These are phyloP conservation scores for Lodderomyces pseudojiufengensis DNA, from an alignment of 1,139 yeast species.

Conservation along the genomic window DNA sequence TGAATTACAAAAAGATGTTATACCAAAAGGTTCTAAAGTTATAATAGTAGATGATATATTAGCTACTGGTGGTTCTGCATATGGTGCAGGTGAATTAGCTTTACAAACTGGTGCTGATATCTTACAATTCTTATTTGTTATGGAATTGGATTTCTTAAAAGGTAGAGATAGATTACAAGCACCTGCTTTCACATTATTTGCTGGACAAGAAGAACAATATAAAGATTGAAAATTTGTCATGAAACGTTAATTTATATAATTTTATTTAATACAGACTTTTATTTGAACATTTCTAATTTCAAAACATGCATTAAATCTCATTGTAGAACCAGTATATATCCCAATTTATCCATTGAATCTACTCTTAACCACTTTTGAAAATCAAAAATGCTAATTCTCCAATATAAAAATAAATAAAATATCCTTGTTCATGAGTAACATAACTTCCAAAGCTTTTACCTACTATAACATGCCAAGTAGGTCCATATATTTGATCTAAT, in stretches of 20 bases:
- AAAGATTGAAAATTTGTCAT: conserved; percentile 1
- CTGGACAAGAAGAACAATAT: conserved; percentile 66
- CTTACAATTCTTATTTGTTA: conserved; percentile 77
- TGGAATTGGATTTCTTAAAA: conserved; percentile 92
- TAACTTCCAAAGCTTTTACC: conserved; percentile 92
- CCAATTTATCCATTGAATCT: no score
- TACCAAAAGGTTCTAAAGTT: conserved; percentile 77
- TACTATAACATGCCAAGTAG: conserved; percentile 93
- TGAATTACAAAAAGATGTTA: conserved; percentile 82
- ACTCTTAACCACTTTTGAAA: conserved; percentile 61
- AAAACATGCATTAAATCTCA: no score
- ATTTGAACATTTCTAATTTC: no score
- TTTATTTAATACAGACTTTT: neutral
- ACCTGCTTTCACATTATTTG: conserved; percentile 81
- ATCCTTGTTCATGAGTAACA: conserved; percentile 87
- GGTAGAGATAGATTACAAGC: conserved; percentile 87
- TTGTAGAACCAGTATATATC: no score
- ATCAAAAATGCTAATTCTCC: conserved; percentile 78
- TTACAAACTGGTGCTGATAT: conserved; percentile 62
- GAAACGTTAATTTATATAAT: neutral
- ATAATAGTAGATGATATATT: conserved; percentile 91
- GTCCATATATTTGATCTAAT: conserved; percentile 57
- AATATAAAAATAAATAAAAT: conserved; percentile 78
- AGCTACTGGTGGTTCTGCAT: conserved; percentile 97
- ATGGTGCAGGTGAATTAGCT: conserved; percentile 87